These are phyloP conservation scores for Polyporus arcularius DNA, from an alignment of 768 basidiomycete species.

Conservation along the genomic window DNA sequence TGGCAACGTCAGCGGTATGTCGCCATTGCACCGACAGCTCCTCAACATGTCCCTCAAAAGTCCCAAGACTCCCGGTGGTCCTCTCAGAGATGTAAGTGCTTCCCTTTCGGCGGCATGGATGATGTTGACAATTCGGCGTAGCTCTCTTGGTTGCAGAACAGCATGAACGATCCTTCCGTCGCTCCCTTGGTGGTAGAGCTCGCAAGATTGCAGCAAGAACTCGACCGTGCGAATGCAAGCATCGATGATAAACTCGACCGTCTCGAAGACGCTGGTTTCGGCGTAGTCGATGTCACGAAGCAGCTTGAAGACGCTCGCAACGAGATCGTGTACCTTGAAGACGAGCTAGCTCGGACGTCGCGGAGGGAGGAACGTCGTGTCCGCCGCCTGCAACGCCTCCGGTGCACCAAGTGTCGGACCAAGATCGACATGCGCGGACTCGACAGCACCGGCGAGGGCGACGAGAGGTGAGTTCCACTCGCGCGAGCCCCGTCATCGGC, in stretches of 20 bases:
- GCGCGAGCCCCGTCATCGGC: not conserved
- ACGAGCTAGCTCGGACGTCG: slow-evolving; percentile 64
- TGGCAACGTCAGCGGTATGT: slow-evolving; percentile 57
- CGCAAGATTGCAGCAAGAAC: slow-evolving; percentile 68
- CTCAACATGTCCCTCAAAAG: slow-evolving; percentile 66
- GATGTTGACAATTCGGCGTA: slow-evolving; percentile 31
- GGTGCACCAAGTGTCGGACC: slow-evolving; percentile 69
- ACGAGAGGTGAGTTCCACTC: slow-evolving; percentile 57
- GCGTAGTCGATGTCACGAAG: slow-evolving; percentile 67
- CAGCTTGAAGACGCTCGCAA: slow-evolving; percentile 72
- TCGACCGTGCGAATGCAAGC: slow-evolving; percentile 77
- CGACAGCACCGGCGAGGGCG: slow-evolving; percentile 43
- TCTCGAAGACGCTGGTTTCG: slow-evolving; percentile 78
- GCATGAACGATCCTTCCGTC: slow-evolving; percentile 53
- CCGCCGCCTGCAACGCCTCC: slow-evolving; percentile 57
- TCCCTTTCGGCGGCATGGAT: not conserved
- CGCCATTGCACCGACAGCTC: slow-evolving; percentile 76
- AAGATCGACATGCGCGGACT: slow-evolving; percentile 56
- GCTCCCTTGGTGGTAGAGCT: slow-evolving; percentile 75
- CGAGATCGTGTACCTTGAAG: slow-evolving; percentile 58
- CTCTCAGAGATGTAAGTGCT: slow-evolving; percentile 68
- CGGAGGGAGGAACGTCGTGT: slow-evolving; percentile 71
- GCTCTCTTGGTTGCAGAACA: slow-evolving; percentile 76
- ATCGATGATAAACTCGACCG: slow-evolving; percentile 89
- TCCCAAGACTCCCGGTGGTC: slow-evolving; percentile 79